Evolutionary conservation across 495 filamentous ascomycete genomes (phyloP).

Genomic region (Neurospora sp.): DNA sequence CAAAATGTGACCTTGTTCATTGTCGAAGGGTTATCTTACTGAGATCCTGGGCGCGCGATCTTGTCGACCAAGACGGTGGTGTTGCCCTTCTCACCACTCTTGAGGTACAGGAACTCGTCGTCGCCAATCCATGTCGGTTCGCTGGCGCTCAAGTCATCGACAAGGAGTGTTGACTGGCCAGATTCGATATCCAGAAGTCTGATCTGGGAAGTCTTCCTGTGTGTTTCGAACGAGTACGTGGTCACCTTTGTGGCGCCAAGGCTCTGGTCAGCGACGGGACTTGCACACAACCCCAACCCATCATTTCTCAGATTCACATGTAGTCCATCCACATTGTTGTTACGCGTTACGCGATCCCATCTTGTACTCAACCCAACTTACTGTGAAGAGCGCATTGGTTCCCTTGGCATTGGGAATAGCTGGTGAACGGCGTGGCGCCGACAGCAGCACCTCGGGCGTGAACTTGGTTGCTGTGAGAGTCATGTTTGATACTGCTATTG

Average conservation of each 20-base stretch:
- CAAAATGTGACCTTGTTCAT: neutral
- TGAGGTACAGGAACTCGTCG: slow-evolving; percentile 57
- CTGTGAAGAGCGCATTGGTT: slow-evolving; percentile 59
- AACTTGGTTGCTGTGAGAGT: slow-evolving; percentile 59
- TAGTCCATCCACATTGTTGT: neutral
- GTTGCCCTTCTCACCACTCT: slow-evolving; percentile 52
- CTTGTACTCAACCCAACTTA: slow-evolving; percentile 8
- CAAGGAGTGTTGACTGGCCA: slow-evolving; percentile 56
- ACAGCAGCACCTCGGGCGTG: slow-evolving; percentile 73
- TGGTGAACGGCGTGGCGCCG: slow-evolving; percentile 68
- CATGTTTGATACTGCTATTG: slow-evolving; percentile 32
- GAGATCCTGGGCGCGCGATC: slow-evolving; percentile 19
- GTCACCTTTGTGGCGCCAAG: slow-evolving; percentile 28
- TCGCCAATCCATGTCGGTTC: slow-evolving; percentile 71
- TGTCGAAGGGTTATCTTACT: neutral
- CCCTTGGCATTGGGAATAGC: slow-evolving; percentile 67
- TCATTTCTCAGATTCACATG: neutral
- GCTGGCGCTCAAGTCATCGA: slow-evolving; percentile 50
- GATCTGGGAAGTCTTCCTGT: slow-evolving; percentile 66
- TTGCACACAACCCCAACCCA: neutral
- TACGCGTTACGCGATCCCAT: neutral
- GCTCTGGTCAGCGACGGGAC: neutral
- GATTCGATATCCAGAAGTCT: slow-evolving; percentile 61
- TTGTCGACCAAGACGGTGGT: slow-evolving; percentile 53
- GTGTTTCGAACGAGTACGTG: slow-evolving; percentile 74